Evolutionary conservation across 1,284 basidiomycete genomes (phyloP).

Genomic region (Boletus sp.): DNA sequence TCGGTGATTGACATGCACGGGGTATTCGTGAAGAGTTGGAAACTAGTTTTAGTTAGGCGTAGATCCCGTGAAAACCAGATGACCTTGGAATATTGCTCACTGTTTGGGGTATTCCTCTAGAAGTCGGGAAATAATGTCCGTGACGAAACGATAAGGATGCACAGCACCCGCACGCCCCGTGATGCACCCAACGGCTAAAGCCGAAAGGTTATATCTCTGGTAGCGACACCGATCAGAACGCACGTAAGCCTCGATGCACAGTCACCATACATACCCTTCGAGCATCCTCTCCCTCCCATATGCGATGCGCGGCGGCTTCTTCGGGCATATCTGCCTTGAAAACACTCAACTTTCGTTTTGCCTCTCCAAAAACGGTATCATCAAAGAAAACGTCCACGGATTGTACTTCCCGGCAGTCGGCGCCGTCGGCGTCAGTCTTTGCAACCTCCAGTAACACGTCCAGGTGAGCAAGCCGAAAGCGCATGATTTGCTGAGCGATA

Average conservation of each 20-base stretch:
- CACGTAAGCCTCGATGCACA: background rate
- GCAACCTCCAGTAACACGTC: constrained; percentile 51
- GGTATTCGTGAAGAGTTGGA: constrained; percentile 53
- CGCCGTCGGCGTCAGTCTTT: constrained; percentile 47
- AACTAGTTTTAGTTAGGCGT: constrained; percentile 38
- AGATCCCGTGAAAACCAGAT: background rate
- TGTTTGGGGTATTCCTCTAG: constrained; percentile 45
- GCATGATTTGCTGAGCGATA: constrained; percentile 57
- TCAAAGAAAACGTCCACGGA: constrained; percentile 54
- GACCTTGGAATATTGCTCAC: constrained; percentile 34
- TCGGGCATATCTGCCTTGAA: constrained; percentile 51
- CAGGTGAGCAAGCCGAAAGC: constrained; percentile 63
- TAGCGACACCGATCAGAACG: background rate
- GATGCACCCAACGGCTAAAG: constrained; percentile 49
- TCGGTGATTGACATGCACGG: constrained; percentile 50
- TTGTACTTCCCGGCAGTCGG: constrained; percentile 53
- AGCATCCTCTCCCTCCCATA: constrained; percentile 43
- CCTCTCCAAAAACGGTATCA: constrained; percentile 41
- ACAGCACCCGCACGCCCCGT: constrained; percentile 54
- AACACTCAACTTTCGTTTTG: constrained; percentile 43
- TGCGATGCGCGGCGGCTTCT: constrained; percentile 43
- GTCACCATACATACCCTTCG: constrained; percentile 37
- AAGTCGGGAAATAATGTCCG: constrained; percentile 52
- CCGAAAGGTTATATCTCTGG: constrained; percentile 50
- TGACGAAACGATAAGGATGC: constrained; percentile 64